Percentiles rank a stretch among this genome's conserved stretches.
These are phyloP conservation scores for Pyrrhoderma lamaoense DNA, from an alignment of 1,284 basidiomycete genomes.

Conservation along the genomic window DNA sequence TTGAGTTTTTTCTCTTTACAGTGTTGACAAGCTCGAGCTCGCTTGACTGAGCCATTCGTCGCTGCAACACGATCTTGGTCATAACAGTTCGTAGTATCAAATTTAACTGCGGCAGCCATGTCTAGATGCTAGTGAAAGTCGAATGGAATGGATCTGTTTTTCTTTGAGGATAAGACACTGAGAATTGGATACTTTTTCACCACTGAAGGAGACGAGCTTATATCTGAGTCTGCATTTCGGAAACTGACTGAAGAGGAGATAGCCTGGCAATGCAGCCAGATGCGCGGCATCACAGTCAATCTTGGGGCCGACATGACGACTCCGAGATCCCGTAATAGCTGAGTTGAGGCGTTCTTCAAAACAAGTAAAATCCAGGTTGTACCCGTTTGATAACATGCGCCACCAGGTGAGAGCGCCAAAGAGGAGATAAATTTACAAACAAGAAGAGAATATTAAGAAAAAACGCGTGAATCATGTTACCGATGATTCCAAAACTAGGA, in stretches of 20 bases:
- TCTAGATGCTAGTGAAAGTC: background rate
- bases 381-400: background rate
- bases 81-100: background rate
- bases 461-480: no score
- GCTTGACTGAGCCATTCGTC: background rate
- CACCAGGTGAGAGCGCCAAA: background rate
- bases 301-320: conserved; percentile 5
- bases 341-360: conserved; percentile 12
- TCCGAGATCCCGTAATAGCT: background rate
- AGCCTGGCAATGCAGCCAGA: conserved; percentile 1
- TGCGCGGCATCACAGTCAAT: background rate
- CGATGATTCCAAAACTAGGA: no score
- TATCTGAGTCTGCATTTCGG: background rate
- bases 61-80: background rate
- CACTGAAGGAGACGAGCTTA: no score
- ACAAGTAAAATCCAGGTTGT: conserved; percentile 4
- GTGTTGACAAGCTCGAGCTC: background rate
- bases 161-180: background rate
- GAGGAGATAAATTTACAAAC: background rate
- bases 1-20: conserved; percentile 11
- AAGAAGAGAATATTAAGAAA: no score
- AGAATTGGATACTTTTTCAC: no score
- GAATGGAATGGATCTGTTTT: background rate
- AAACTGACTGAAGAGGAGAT: conserved; percentile 10
- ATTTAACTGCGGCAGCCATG: no score